Conservation (phyloP, 2,329 filamentous ascomycete genomes). For the Trichothecium sympodiale region DNA sequence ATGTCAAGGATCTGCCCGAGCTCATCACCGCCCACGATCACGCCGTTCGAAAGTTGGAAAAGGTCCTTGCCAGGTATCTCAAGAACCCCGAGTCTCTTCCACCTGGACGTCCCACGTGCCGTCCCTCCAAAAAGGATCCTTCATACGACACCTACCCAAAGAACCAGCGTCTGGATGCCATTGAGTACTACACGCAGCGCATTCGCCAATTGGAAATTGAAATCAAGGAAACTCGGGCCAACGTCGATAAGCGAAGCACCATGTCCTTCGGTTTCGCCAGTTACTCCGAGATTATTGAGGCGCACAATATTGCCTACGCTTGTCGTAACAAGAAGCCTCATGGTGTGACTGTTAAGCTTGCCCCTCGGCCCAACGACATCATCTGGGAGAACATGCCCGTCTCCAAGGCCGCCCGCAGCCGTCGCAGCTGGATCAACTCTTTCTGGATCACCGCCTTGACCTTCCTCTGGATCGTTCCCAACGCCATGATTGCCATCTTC, state of each 20-base stretch:
- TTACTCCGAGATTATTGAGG: slow-evolving; percentile 78
- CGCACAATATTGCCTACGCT: slow-evolving; percentile 76
- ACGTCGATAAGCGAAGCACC: slow-evolving; percentile 77
- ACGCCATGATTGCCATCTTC: slow-evolving; percentile 90
- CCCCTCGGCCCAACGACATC: slow-evolving; percentile 79
- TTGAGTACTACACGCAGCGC: slow-evolving; percentile 79
- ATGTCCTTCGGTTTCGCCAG: slow-evolving; percentile 92
- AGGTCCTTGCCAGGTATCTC: slow-evolving; percentile 77
- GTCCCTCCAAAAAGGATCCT: slow-evolving; percentile 69
- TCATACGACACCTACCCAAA: slow-evolving; percentile 51
- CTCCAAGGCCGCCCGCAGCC: slow-evolving; percentile 53
- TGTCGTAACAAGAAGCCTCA: slow-evolving; percentile 71
- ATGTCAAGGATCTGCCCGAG: slow-evolving; percentile 80
- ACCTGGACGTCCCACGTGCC: slow-evolving; percentile 63
- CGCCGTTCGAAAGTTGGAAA: slow-evolving; percentile 71
- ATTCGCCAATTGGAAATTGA: slow-evolving; percentile 74
- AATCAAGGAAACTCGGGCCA: slow-evolving; percentile 71
- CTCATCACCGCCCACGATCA: slow-evolving; percentile 77
- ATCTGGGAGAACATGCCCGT: slow-evolving; percentile 92
- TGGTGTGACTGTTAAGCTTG: slow-evolving; percentile 65
- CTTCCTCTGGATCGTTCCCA: slow-evolving; percentile 78
- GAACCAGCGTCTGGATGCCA: slow-evolving; percentile 77
- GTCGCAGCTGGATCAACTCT: slow-evolving; percentile 67
- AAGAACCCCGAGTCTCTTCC: slow-evolving; percentile 78
- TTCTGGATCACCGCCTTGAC: slow-evolving; percentile 78